Conservation (phyloP, 805 yeast genomes). For the Sugiyamaella valdiviana region DNA sequence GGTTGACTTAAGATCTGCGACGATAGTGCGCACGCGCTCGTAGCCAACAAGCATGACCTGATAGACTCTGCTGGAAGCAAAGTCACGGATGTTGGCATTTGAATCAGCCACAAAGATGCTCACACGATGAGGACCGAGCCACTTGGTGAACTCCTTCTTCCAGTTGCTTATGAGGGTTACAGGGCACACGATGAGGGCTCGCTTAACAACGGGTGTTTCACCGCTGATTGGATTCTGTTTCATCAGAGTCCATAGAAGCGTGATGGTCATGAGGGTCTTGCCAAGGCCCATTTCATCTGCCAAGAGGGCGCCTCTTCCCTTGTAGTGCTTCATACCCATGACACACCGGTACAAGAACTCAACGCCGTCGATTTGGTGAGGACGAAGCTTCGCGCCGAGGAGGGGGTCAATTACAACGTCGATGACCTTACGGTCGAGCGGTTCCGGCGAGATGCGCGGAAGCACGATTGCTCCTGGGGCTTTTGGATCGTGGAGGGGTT, state of each 20-base stretch:
- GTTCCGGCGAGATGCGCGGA: conserved; percentile 20
- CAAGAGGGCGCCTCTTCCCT: conserved; percentile 61
- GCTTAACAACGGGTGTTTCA: conserved; percentile 39
- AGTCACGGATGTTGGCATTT: conserved; percentile 52
- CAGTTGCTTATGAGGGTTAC: conserved; percentile 84
- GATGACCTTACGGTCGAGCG: conserved; percentile 16
- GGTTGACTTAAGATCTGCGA: conserved; percentile 30
- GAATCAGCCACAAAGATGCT: conserved; percentile 57
- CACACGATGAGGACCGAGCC: conserved; percentile 65
- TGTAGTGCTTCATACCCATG: conserved; percentile 52
- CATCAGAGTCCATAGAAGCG: conserved; percentile 76
- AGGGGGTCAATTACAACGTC: conserved; percentile 37
- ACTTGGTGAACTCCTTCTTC: conserved; percentile 81
- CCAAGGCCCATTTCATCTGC: conserved; percentile 99
- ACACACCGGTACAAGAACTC: conserved; percentile 75
- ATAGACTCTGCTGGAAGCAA: conserved; percentile 63
- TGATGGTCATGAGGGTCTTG: conserved; percentile 77
- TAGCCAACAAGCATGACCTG: conserved; percentile 84
- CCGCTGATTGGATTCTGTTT: conserved; percentile 34
- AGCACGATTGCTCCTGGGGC: conserved; percentile 26
- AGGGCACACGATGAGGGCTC: conserved; percentile 81
- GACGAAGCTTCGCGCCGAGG: conserved; percentile 44
- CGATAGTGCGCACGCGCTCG: conserved; percentile 62
- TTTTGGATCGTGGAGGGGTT: conserved; percentile 23
- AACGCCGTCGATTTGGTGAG: conserved; percentile 85